Percentiles rank a stretch among this genome's conserved stretches.
Conservation (phyloP, 176 grass and related monocot genomes). For the Panicum miliaceum region DNA sequence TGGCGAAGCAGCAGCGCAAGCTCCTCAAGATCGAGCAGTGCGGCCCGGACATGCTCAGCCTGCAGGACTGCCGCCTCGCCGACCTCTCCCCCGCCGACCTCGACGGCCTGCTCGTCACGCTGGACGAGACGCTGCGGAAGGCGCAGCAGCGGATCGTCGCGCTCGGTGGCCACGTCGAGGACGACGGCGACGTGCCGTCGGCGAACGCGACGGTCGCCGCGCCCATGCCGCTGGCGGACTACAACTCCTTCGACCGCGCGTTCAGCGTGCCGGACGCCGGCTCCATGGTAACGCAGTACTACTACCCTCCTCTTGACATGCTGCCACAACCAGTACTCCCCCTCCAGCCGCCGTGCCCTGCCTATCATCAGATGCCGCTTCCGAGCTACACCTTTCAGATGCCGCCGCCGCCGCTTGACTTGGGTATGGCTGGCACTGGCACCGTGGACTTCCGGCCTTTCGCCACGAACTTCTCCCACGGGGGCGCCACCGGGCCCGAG, state of each 20-base stretch:
- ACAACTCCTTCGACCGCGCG: slow-evolving; percentile 8
- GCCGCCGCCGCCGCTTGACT: neutral
- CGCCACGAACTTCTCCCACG: neutral
- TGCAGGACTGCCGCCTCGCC: neutral
- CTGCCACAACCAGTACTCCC: neutral
- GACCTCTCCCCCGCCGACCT: neutral
- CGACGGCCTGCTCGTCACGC: neutral
- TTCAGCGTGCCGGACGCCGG: neutral
- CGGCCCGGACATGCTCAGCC: neutral
- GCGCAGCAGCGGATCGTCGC: neutral
- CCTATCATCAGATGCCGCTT: slow-evolving; percentile 17
- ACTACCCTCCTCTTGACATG: neutral
- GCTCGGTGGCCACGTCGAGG: neutral
- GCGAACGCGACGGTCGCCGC: neutral
- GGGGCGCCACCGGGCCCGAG: too few relatives aligned
- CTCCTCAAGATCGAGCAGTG: slow-evolving; percentile 18
- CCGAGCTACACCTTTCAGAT: neutral
- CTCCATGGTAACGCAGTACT: neutral
- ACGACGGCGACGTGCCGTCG: neutral
- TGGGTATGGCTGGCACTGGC: neutral
- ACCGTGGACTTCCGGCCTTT: neutral
- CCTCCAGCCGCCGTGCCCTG: neutral
- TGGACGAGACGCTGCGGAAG: slow-evolving; percentile 2
- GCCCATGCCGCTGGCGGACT: neutral
- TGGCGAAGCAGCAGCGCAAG: slow-evolving; percentile 26